phyloP scores from a whole-genome alignment of 192 early-diverging fungal genomes.

The Globomyces pollinis-pini region DNA sequence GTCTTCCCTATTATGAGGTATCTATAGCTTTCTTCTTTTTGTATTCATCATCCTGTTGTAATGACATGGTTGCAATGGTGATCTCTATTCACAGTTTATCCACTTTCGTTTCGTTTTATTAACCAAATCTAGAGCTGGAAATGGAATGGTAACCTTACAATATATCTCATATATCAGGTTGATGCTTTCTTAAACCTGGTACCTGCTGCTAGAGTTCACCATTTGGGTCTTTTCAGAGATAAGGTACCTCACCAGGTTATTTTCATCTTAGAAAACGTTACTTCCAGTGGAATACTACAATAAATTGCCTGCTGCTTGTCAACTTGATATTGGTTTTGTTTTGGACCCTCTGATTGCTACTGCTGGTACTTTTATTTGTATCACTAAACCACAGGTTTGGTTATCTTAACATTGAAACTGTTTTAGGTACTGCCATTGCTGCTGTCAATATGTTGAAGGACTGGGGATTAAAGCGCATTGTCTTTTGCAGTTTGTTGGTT shows the following conservation, averaged over 20 bases:
- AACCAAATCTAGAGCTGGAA: too few species aligned
- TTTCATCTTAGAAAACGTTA: constrained; percentile 44
- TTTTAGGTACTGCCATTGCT: constrained; percentile 56
- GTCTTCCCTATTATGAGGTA: constrained; percentile 37
- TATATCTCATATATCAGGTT: background rate
- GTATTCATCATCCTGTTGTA: too few species aligned
- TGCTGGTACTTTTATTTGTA: constrained; percentile 48
- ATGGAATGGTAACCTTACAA: constrained; percentile 2
- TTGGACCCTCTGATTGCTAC: constrained; percentile 83
- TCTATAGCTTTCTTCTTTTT: too few species aligned
- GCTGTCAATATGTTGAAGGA: constrained; percentile 68
- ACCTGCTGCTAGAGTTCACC: constrained; percentile 63
- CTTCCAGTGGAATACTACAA: constrained; percentile 92
- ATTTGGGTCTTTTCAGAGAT: constrained; percentile 76
- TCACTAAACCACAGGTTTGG: too few species aligned
- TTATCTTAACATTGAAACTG: background rate
- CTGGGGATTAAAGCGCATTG: constrained; percentile 70
- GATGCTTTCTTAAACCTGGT: constrained; percentile 50
- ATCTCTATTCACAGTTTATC: too few species aligned
- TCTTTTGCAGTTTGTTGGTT: constrained; percentile 58
- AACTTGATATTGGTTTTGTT: constrained; percentile 61
- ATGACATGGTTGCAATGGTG: too few species aligned
- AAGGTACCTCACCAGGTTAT: constrained; percentile 43
- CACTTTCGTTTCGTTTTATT: too few species aligned
- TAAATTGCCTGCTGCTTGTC: constrained; percentile 66